Evolutionary conservation across 2,329 filamentous ascomycete genomes (phyloP).

Genomic region (Zalaria obscura): DNA sequence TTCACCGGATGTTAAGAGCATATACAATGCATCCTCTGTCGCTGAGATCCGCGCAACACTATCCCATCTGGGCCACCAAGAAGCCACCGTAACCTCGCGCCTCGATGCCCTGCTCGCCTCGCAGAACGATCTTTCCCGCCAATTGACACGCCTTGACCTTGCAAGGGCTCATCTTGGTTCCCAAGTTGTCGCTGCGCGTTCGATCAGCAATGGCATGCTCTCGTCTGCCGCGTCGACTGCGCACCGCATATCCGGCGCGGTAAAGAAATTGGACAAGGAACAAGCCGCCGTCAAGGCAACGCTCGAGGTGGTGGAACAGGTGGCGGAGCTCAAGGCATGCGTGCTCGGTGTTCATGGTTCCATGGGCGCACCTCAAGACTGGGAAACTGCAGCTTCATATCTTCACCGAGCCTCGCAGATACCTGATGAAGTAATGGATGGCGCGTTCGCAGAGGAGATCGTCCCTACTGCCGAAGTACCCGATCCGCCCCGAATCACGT

Average conservation of each 20-base stretch:
- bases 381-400: constrained; percentile 91
- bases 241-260: constrained; percentile 68
- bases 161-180: constrained; percentile 77
- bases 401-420: constrained; percentile 71
- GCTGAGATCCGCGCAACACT: constrained; percentile 70
- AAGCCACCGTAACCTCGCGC: constrained; percentile 57
- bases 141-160: constrained; percentile 76
- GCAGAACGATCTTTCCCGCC: constrained; percentile 74
- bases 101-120: constrained; percentile 67
- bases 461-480: constrained; percentile 94
- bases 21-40: constrained; percentile 60
- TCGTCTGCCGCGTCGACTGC: constrained; percentile 75
- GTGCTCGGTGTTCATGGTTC: constrained; percentile 86
- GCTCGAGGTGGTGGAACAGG: constrained; percentile 83
- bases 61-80: constrained; percentile 58
- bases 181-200: constrained; percentile 69
- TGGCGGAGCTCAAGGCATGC: constrained; percentile 91
- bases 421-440: constrained; percentile 64
- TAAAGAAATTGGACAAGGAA: constrained; percentile 78
- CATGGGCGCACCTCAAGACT: constrained; percentile 96
- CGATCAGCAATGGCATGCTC: constrained; percentile 83
- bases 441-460: constrained; percentile 78
- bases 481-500: constrained; percentile 73
- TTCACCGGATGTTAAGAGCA: neutral
- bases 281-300: constrained; percentile 86